Evolutionary conservation across 2,329 filamentous ascomycete species (phyloP).

Genomic region (Tolypocladium tropicale): DNA sequence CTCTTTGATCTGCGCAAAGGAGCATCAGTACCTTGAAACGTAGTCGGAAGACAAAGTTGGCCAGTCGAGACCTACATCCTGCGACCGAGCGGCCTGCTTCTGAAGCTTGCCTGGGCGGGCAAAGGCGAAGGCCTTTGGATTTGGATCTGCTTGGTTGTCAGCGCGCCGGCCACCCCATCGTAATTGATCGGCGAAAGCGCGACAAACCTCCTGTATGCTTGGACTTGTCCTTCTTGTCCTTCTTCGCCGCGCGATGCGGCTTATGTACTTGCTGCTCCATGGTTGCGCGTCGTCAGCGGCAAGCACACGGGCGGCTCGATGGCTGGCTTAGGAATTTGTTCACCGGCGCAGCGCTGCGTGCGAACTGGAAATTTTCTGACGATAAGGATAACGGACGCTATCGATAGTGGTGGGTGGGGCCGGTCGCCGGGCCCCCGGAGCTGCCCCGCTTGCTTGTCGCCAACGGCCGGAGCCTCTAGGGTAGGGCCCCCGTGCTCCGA

Average conservation of each 20-base stretch:
- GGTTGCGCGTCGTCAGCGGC: slow-evolving; percentile 4
- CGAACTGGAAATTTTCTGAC: not conserved
- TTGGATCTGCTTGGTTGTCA: slow-evolving; percentile 46
- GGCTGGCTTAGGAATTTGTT: not conserved
- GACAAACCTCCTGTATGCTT: slow-evolving; percentile 49
- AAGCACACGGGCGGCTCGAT: not conserved
- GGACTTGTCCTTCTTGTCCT: slow-evolving; percentile 91
- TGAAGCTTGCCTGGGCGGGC: slow-evolving; percentile 71
- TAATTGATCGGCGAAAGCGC: not conserved
- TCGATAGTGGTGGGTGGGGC: not conserved
- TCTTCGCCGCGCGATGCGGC: slow-evolving; percentile 62
- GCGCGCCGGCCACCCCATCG: not conserved
- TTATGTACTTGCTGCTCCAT: slow-evolving; percentile 82
- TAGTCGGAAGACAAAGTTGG: not conserved
- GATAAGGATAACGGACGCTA: not conserved
- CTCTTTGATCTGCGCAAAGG: slow-evolving; percentile 63
- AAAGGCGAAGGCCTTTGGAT: slow-evolving; percentile 86
- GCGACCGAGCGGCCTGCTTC: slow-evolving; percentile 61
- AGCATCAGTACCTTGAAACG: not conserved
- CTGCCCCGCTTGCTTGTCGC: too few species aligned
- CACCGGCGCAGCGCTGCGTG: not conserved
- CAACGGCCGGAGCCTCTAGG: too few species aligned
- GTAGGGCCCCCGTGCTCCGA: too few species aligned
- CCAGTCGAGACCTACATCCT: slow-evolving; percentile 46
- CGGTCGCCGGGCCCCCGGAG: not conserved